Evolutionary conservation across 2,329 filamentous ascomycete genomes (phyloP), one percentile per base, ranked within the genome.

Genomic region (Aspergillus hortae): DNA sequence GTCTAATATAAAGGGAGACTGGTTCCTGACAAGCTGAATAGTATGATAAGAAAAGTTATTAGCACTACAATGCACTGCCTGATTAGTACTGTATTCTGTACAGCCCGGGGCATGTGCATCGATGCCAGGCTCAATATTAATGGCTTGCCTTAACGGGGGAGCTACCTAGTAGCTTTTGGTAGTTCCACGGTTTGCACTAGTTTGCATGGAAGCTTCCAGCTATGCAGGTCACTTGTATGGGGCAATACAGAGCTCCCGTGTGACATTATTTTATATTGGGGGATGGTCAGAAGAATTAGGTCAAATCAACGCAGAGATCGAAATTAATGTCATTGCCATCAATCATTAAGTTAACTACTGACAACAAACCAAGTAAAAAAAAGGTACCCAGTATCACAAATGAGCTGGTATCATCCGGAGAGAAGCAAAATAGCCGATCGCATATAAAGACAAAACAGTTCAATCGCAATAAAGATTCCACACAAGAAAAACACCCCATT

Each of bases 361-460:
- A 55, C 52, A 57, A 61, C 49, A 55, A 42, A 53, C 52, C 43
- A 49, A 44, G 51, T 58, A 55, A 52, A 58, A 57, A 57, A 19
- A 19, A 17, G 17, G 62, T 62, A 63, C 66, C 62, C 59, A 62
- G 56, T 56, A 61, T 60, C 59, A 62, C 56, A 62, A 57, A 64
- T 66, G 63, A 68, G 65, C 63, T 69, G 69, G 69, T 72, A 72
- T 72, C 69, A 70, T 67, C 61, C 58, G 61, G 62, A 58, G 49
- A 56, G 55, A 58, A 57, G 59, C 49, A 59, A 58, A 54, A 25
- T 51, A 53, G 54, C 63, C 49, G 50, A 56, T 58, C 53, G 54
- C 55, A 51, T 46, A 59, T 48, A 45, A 44, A 38, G 51, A 54
- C 42, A 49, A 56, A 55, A 38, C 44, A 46, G 59, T 53, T 30